phyloP scores from a whole-genome alignment of 2,329 filamentous ascomycete genomes.

The Talaromyces sp. region DNA sequence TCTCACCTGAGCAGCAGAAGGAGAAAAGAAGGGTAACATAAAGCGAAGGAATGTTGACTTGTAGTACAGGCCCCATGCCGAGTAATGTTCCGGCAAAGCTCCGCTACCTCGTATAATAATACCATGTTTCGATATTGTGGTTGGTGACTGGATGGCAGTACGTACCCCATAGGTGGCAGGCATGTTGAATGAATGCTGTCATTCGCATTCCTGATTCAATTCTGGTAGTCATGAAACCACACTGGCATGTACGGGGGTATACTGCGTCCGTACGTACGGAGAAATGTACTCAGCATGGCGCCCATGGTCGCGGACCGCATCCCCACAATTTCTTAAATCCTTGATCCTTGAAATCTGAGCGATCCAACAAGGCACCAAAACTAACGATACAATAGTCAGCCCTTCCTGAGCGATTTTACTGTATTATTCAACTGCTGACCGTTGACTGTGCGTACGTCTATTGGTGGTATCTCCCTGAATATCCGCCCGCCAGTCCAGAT shows the following conservation, averaged over 20 bases:
- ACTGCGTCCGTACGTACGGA: not conserved
- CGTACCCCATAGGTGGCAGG: not conserved
- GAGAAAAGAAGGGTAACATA: not conserved
- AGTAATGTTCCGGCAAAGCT: conserved; percentile 1
- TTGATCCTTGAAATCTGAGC: conserved; percentile 12
- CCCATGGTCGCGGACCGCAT: conserved; percentile 9
- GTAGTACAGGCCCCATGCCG: not conserved
- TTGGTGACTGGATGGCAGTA: not conserved
- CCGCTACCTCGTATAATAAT: not conserved
- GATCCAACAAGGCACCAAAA: conserved; percentile 13
- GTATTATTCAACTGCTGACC: not conserved
- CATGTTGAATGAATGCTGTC: not conserved
- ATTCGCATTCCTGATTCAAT: not conserved
- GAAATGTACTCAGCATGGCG: conserved; percentile 11
- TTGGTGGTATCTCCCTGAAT: not conserved
- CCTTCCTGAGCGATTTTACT: not conserved
- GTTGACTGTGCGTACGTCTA: not conserved
- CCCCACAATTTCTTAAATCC: conserved; percentile 8
- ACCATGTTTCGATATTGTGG: not conserved
- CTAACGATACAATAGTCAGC: conserved; percentile 6
- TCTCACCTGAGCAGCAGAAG: conserved; percentile 5
- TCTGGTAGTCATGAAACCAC: not conserved
- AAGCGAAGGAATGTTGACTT: conserved; percentile 1
- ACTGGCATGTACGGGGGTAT: not conserved
- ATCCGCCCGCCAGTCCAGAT: conserved; percentile 3